These are phyloP conservation scores for Tympanopsis confertula DNA, from an alignment of 2,329 filamentous ascomycete species.

Conservation along the genomic window DNA sequence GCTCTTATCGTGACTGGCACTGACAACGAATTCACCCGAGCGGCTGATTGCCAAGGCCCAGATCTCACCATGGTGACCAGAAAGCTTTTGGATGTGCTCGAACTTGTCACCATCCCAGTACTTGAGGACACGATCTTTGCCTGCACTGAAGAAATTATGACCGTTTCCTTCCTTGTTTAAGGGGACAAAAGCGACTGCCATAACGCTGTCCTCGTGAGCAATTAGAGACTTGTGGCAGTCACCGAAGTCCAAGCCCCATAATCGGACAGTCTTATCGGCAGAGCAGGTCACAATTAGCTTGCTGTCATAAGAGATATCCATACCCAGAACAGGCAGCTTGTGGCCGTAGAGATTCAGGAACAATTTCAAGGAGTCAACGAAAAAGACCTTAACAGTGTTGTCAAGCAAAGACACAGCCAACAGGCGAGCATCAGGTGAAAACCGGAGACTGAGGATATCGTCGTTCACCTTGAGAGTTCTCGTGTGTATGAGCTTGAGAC, in stretches of 20 bases:
- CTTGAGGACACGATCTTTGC: conserved; percentile 84
- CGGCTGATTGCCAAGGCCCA: conserved; percentile 83
- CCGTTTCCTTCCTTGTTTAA: conserved; percentile 85
- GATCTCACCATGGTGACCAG: conserved; percentile 90
- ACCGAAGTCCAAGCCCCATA: conserved; percentile 97
- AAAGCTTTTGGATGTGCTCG: conserved; percentile 87
- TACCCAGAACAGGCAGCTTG: conserved; percentile 88
- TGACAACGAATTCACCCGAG: conserved; percentile 75
- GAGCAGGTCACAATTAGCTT: conserved; percentile 95
- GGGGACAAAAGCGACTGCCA: conserved; percentile 84
- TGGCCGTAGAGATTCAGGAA: conserved; percentile 99
- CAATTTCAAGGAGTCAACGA: conserved; percentile 82
- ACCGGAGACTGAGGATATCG: conserved; percentile 78
- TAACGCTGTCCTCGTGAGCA: conserved; percentile 90
- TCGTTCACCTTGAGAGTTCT: conserved; percentile 81
- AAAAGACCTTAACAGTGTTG: conserved; percentile 98
- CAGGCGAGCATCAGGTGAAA: conserved; percentile 78
- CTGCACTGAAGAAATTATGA: conserved; percentile 90
- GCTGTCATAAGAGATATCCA: conserved; percentile 96
- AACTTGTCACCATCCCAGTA: conserved; percentile 99
- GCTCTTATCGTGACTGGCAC: conserved; percentile 91
- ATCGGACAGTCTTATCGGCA: conserved; percentile 93
- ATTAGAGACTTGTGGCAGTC: conserved; percentile 97
- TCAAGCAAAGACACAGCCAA: conserved; percentile 84
- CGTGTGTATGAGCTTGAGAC: conserved; percentile 74